Evolutionary conservation across 164 flowering plant species (phyloP).

Genomic region (Macadamia tetraphylla): DNA sequence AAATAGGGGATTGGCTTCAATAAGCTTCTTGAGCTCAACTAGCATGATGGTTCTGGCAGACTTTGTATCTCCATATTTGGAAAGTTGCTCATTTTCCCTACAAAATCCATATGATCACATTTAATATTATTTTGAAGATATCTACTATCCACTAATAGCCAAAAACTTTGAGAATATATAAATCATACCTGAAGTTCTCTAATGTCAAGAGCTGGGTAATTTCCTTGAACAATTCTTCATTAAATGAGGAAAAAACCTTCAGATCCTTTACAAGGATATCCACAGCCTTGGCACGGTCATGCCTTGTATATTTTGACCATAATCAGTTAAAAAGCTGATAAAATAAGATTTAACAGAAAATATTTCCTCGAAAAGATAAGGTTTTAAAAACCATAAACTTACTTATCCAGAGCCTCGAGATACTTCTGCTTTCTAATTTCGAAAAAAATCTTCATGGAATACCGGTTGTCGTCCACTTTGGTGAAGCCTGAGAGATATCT

Average conservation of each 20-base stretch:
- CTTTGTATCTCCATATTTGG: slow-evolving; percentile 82
- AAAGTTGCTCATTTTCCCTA: slow-evolving; percentile 82
- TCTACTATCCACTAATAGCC: neutral
- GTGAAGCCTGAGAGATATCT: slow-evolving; percentile 82
- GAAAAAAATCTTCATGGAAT: slow-evolving; percentile 86
- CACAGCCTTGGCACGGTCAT: slow-evolving; percentile 73
- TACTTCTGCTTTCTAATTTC: slow-evolving; percentile 91
- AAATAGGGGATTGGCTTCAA: slow-evolving; percentile 82
- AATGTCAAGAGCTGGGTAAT: slow-evolving; percentile 79
- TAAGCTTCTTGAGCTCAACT: slow-evolving; percentile 75
- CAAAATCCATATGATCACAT: neutral
- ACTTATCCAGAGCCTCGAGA: slow-evolving; percentile 90
- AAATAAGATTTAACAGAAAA: neutral
- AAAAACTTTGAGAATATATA: neutral
- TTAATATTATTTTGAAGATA: neutral
- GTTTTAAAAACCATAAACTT: slow-evolving; percentile 14
- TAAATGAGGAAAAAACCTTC: slow-evolving; percentile 73
- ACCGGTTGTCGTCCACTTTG: slow-evolving; percentile 70
- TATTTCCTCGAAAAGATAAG: neutral
- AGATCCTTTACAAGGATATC: slow-evolving; percentile 81
- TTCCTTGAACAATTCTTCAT: slow-evolving; percentile 82
- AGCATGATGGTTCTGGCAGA: slow-evolving; percentile 78
- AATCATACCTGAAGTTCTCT: slow-evolving; percentile 69
- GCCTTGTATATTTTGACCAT: slow-evolving; percentile 35
- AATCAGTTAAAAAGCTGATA: neutral